Conservation (phyloP, 2,329 filamentous ascomycete genomes). For the Hymenoscyphus fructigenus region DNA sequence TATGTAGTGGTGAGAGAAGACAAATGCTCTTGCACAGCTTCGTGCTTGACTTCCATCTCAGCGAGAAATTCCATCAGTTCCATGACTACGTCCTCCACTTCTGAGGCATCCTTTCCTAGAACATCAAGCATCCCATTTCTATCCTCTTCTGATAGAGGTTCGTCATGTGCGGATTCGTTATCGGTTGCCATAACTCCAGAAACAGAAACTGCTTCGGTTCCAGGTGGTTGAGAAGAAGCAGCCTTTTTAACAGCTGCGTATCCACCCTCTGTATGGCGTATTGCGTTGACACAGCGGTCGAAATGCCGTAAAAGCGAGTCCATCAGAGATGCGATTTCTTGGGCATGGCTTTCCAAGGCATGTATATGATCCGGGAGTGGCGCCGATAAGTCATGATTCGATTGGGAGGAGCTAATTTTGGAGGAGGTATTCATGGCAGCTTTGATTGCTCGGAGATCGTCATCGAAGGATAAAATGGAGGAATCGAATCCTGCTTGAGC, state of each 20-base stretch:
- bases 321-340: slow-evolving; percentile 78
- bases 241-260: slow-evolving; percentile 68
- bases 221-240: slow-evolving; percentile 57
- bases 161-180: slow-evolving; percentile 52
- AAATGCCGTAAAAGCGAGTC: slow-evolving; percentile 84
- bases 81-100: slow-evolving; percentile 64
- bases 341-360: slow-evolving; percentile 56
- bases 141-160: slow-evolving; percentile 73
- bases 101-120: slow-evolving; percentile 67
- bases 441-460: slow-evolving; percentile 67
- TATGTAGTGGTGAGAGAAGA: slow-evolving; percentile 56
- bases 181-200: slow-evolving; percentile 61
- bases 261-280: slow-evolving; percentile 84
- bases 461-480: slow-evolving; percentile 67
- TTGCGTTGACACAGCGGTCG: slow-evolving; percentile 87
- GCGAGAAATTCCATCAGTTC: slow-evolving; percentile 73
- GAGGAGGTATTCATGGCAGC: slow-evolving; percentile 37
- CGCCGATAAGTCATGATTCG: slow-evolving; percentile 24
- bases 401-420: slow-evolving; percentile 34
- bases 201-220: slow-evolving; percentile 55
- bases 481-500: slow-evolving; percentile 73
- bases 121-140: slow-evolving; percentile 81
- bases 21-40: slow-evolving; percentile 62
- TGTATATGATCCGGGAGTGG: slow-evolving; percentile 48
- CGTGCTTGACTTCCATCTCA: slow-evolving; percentile 73